These are phyloP conservation scores for Leucocoprinus birnbaumii DNA, from an alignment of 768 basidiomycete species.

Conservation along the genomic window DNA sequence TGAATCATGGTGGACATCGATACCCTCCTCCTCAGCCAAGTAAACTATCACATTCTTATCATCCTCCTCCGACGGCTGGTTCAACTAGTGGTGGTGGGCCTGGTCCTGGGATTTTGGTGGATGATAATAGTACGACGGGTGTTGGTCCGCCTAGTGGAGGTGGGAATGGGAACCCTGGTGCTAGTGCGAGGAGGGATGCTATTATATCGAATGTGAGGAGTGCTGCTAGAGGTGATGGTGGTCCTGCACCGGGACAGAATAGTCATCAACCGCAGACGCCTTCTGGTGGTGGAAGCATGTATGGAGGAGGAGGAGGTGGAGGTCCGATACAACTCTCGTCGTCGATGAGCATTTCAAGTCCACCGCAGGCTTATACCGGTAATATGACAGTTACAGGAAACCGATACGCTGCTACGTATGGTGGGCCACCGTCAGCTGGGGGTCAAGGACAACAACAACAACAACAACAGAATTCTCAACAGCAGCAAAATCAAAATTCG, in stretches of 20 bases:
- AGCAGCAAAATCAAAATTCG: conserved; percentile 17
- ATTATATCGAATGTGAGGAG: conserved; percentile 78
- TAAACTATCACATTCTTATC: conserved; percentile 63
- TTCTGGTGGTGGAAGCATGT: conserved; percentile 32
- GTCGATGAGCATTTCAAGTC: conserved; percentile 53
- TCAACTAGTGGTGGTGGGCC: not conserved
- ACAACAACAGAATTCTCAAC: conserved; percentile 18
- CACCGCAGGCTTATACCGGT: conserved; percentile 69
- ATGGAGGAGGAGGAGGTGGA: conserved; percentile 38
- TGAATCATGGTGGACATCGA: conserved; percentile 24
- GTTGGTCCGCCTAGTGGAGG: not conserved
- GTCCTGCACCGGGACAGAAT: conserved; percentile 8
- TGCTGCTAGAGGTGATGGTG: conserved; percentile 51
- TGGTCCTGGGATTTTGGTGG: conserved; percentile 43
- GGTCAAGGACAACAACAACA: conserved; percentile 32
- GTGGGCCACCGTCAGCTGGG: conserved; percentile 13
- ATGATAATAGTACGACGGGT: conserved; percentile 43
- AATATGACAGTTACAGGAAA: conserved; percentile 49
- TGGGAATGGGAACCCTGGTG: not conserved
- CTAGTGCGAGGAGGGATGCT: conserved; percentile 50
- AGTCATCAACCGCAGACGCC: conserved; percentile 6
- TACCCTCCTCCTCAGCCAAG: conserved; percentile 63
- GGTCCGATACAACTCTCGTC: conserved; percentile 42
- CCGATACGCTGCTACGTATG: conserved; percentile 59
- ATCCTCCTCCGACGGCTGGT: conserved; percentile 40